phyloP scores from a whole-genome alignment of 106 monocot species.

The Posidonia australis region DNA sequence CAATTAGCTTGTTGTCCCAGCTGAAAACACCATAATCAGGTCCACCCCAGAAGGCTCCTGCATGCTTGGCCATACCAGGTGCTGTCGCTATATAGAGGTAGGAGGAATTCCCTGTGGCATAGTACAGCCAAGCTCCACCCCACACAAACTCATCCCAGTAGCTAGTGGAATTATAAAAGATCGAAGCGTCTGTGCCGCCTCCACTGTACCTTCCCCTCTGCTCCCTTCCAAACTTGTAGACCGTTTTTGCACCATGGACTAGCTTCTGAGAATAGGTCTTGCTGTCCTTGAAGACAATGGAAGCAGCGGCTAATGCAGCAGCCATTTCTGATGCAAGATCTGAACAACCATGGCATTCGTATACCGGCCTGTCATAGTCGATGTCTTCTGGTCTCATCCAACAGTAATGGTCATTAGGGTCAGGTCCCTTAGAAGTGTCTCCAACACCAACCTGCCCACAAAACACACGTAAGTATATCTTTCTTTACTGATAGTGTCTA shows the following conservation, averaged over 20 bases:
- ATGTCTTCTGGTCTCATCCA: slow-evolving; percentile 89
- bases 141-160: slow-evolving; percentile 90
- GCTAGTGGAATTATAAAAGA: slow-evolving; percentile 26
- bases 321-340: slow-evolving; percentile 92
- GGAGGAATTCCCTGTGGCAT: slow-evolving; percentile 65
- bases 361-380: slow-evolving; percentile 58
- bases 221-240: slow-evolving; percentile 53
- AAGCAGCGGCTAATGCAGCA: slow-evolving; percentile 63
- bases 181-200: slow-evolving; percentile 10
- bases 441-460: slow-evolving; percentile 54
- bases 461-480: too few species aligned
- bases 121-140: slow-evolving; percentile 88
- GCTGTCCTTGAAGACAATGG: slow-evolving; percentile 88
- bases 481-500: too few species aligned
- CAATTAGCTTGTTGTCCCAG: slow-evolving; percentile 90
- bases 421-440: slow-evolving; percentile 15
- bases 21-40: slow-evolving; percentile 77
- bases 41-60: slow-evolving; percentile 83
- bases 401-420: slow-evolving; percentile 76
- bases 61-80: slow-evolving; percentile 62
- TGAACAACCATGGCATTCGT: slow-evolving; percentile 60
- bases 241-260: slow-evolving; percentile 55
- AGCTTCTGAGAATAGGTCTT: slow-evolving; percentile 75
- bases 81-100: slow-evolving; percentile 55
- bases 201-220: slow-evolving; percentile 14